These are phyloP conservation scores for Nadsonia fulvescens DNA, from an alignment of 805 yeast genomes.

Conservation along the genomic window DNA sequence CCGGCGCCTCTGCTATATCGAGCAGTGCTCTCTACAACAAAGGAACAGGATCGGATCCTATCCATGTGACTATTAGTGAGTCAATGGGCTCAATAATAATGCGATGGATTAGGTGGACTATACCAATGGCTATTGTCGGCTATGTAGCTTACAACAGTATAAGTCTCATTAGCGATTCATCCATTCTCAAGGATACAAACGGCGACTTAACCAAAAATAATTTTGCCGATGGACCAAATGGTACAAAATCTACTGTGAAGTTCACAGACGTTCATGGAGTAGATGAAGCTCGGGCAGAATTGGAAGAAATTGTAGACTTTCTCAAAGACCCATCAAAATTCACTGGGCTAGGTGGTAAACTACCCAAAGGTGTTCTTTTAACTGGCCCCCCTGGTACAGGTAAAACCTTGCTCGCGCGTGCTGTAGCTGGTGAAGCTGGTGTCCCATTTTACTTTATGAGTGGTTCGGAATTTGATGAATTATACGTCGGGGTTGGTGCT, in stretches of 20 bases:
- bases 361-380: conserved; percentile 89
- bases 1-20: conserved; percentile 4
- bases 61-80: conserved; percentile 87
- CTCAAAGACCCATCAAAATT: conserved; percentile 90
- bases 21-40: conserved; percentile 3
- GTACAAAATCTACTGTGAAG: conserved; percentile 70
- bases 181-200: conserved; percentile 39
- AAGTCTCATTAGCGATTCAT: conserved; percentile 63
- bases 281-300: conserved; percentile 94
- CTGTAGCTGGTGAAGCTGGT: conserved; percentile 98
- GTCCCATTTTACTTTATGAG: conserved; percentile 98
- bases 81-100: conserved; percentile 60
- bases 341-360: conserved; percentile 91
- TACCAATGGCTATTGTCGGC: conserved; percentile 61
- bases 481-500: conserved; percentile 98
- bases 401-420: conserved; percentile 88
- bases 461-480: conserved; percentile 94
- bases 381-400: conserved; percentile 99
- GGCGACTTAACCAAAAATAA: conserved; percentile 36
- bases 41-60: conserved; percentile 43
- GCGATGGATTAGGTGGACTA: conserved; percentile 76
- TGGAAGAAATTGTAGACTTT: conserved; percentile 96
- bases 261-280: conserved; percentile 93
- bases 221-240: conserved; percentile 65
- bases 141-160: conserved; percentile 70